phyloP scores from a whole-genome alignment of 768 basidiomycete species.

The Naganishia vaughanmartiniae region DNA sequence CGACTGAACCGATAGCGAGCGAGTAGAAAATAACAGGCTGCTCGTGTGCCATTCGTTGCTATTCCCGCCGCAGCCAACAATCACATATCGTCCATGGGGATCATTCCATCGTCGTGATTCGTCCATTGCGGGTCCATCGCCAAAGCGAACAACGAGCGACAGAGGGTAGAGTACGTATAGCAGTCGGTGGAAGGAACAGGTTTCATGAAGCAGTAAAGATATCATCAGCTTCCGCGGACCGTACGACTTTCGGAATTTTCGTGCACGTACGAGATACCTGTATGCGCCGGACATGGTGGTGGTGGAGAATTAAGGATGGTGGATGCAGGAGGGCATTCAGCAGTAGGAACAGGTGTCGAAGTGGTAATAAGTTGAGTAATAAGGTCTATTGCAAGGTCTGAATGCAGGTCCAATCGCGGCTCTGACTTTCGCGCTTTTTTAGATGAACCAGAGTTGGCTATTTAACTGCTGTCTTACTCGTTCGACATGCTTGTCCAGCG shows the following conservation, averaged over 20 bases:
- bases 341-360: too few relatives aligned
- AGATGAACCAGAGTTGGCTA: too few relatives aligned
- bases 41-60: slow-evolving; percentile 92
- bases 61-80: slow-evolving; percentile 21
- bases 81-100: neutral
- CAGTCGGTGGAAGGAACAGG: neutral
- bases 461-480: too few relatives aligned
- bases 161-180: neutral
- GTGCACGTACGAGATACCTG: slow-evolving; percentile 46
- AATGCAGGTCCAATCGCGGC: too few relatives aligned
- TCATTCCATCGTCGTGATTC: neutral
- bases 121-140: neutral
- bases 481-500: too few relatives aligned
- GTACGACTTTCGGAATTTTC: neutral
- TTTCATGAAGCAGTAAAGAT: neutral
- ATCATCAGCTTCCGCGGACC: slow-evolving; percentile 17
- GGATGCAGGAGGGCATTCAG: too few relatives aligned
- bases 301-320: neutral
- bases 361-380: too few relatives aligned
- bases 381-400: too few relatives aligned
- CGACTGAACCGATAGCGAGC: slow-evolving; percentile 63
- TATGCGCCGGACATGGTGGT: slow-evolving; percentile 46
- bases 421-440: too few relatives aligned
- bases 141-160: neutral
- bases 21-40: slow-evolving; percentile 88